Percentiles rank a stretch among this genome's conserved stretches.
Evolutionary conservation across 2,329 filamentous ascomycete species (phyloP).

Genomic region (Paraphoma chrysanthemicola): DNA sequence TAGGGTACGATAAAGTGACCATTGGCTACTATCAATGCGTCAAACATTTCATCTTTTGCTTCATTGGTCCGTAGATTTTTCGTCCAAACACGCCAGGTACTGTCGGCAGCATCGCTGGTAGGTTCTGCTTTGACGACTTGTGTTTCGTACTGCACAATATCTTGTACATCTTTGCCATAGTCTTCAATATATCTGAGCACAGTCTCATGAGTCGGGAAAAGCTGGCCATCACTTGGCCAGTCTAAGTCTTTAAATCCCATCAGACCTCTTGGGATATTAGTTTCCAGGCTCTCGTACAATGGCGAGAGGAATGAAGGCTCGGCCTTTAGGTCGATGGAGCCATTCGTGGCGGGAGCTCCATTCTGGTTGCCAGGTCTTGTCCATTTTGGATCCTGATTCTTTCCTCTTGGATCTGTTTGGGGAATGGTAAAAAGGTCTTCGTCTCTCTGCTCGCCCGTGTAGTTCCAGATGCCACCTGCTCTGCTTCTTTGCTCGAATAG

Average conservation of each 20-base stretch:
- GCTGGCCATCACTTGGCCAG: conserved; percentile 68
- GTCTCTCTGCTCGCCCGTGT: conserved; percentile 62
- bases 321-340: conserved; percentile 6
- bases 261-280: conserved; percentile 81
- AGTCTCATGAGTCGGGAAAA: conserved; percentile 76
- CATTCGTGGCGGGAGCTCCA: not conserved
- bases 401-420: conserved; percentile 68
- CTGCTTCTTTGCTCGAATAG: conserved; percentile 82
- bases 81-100: conserved; percentile 67
- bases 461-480: conserved; percentile 87
- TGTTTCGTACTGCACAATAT: conserved; percentile 73
- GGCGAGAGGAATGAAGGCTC: conserved; percentile 77
- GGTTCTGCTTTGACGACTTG: conserved; percentile 68
- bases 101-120: conserved; percentile 27
- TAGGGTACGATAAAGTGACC: conserved; percentile 58
- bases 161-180: conserved; percentile 73
- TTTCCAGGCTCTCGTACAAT: conserved; percentile 81
- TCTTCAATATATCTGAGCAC: conserved; percentile 77
- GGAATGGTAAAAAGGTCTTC: conserved; percentile 63
- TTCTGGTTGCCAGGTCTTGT: conserved; percentile 6
- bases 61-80: conserved; percentile 56
- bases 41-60: conserved; percentile 59
- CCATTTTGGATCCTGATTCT: conserved; percentile 69
- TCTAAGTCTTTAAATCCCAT: conserved; percentile 80
- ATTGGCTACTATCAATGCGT: conserved; percentile 56